Conservation (phyloP, 2,329 filamentous ascomycete species). For the Diaporthe sp. region DNA sequence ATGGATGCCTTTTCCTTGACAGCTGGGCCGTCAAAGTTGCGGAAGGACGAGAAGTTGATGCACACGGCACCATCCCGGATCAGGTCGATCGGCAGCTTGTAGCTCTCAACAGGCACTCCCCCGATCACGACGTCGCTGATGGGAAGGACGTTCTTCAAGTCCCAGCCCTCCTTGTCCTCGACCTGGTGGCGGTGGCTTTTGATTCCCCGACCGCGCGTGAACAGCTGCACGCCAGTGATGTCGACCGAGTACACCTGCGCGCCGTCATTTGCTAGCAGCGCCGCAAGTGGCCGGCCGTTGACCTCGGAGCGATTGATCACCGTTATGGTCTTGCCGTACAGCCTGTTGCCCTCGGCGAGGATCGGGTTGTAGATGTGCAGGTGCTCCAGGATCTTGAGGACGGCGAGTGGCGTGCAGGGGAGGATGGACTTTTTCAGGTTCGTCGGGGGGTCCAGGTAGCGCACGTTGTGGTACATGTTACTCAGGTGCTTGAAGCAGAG, state of each 20-base stretch:
- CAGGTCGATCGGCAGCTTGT: conserved; percentile 87
- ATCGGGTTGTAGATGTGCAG: conserved; percentile 97
- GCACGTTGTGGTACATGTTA: conserved; percentile 99
- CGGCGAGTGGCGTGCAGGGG: conserved; percentile 93
- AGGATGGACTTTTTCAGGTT: conserved; percentile 90
- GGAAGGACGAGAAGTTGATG: conserved; percentile 97
- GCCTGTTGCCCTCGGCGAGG: conserved; percentile 88
- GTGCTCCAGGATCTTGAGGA: conserved; percentile 97
- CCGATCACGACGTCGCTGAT: conserved; percentile 95
- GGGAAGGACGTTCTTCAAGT: conserved; percentile 82
- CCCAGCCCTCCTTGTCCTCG: conserved; percentile 82
- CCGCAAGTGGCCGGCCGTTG: conserved; percentile 91
- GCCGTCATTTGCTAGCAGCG: conserved; percentile 94
- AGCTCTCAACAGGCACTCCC: conserved; percentile 87
- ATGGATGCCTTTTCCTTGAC: conserved; percentile 97
- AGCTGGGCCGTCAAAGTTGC: conserved; percentile 87
- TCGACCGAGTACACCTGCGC: conserved; percentile 96
- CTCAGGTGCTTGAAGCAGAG: conserved; percentile 93
- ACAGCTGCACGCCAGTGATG: conserved; percentile 89
- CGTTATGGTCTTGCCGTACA: conserved; percentile 94
- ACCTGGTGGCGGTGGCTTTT: conserved; percentile 89
- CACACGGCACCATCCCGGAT: conserved; percentile 94
- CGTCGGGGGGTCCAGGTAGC: conserved; percentile 84
- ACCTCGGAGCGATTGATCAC: conserved; percentile 98
- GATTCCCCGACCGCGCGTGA: conserved; percentile 89